phyloP scores from a whole-genome alignment of 257 asterid genomes.

The Nicotiana paniculata region DNA sequence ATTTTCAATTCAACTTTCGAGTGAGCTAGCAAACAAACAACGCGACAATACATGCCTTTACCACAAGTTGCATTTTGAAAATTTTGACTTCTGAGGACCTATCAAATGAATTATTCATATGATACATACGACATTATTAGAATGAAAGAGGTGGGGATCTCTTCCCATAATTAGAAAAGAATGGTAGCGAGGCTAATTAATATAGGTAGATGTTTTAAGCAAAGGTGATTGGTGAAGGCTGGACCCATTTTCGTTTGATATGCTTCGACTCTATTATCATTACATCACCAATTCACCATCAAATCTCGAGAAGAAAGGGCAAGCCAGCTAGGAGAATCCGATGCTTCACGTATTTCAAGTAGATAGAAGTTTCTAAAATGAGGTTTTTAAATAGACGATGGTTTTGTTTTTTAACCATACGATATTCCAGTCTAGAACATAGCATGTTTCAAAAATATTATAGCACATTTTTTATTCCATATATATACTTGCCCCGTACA shows the following conservation, averaged over 20 bases:
- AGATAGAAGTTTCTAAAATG: background rate
- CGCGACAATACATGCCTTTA: background rate
- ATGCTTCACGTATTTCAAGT: constrained; percentile 12
- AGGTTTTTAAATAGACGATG: background rate
- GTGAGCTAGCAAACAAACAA: background rate
- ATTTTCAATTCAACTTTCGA: background rate
- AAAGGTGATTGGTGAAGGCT: background rate
- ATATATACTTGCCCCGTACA: background rate
- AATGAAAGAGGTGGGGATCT: too few species aligned
- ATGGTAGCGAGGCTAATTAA: background rate
- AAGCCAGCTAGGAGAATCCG: constrained; percentile 15
- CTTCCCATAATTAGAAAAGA: background rate
- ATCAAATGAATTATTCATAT: background rate
- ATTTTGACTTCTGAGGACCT: background rate
- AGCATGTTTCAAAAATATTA: background rate
- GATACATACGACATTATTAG: background rate
- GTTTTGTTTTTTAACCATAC: background rate
- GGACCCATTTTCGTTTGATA: background rate
- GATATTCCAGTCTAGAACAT: background rate
- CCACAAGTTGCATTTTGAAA: background rate
- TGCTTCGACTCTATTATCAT: background rate
- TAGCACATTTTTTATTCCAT: background rate
- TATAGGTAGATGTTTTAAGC: background rate
- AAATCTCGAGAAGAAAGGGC: background rate
- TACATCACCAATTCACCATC: background rate